Conservation (phyloP, 2,329 filamentous ascomycete genomes). For the Elsinoe australis region DNA sequence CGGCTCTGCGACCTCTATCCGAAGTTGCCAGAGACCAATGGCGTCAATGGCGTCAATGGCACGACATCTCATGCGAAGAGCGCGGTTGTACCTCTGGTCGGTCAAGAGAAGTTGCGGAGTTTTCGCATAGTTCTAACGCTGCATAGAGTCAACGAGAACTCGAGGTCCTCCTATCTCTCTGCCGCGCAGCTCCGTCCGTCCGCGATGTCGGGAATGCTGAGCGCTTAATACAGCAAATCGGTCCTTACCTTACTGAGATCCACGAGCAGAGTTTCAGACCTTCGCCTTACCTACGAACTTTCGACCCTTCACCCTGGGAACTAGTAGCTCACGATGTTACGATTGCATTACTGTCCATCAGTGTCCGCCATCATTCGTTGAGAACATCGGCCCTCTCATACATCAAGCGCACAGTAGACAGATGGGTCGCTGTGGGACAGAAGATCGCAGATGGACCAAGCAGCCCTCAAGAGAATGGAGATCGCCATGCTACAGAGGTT, state of each 20-base stretch:
- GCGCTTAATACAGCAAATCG: constrained; percentile 68
- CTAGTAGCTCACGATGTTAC: constrained; percentile 71
- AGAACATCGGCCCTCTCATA: constrained; percentile 58
- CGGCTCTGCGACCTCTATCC: constrained; percentile 35
- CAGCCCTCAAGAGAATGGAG: constrained; percentile 1
- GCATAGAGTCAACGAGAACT: constrained; percentile 84
- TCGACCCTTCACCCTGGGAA: constrained; percentile 86
- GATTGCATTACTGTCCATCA: constrained; percentile 71
- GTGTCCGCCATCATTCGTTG: constrained; percentile 61
- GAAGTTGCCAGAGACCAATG: constrained; percentile 20
- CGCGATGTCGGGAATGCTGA: constrained; percentile 64
- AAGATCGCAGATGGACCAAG: constrained; percentile 35
- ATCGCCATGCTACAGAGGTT: constrained; percentile 37
- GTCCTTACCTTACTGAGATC: constrained; percentile 77
- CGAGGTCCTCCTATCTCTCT: constrained; percentile 83
- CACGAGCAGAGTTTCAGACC: constrained; percentile 69
- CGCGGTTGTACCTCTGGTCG: constrained; percentile 34
- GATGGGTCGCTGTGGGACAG: constrained; percentile 57
- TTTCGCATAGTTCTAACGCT: not conserved
- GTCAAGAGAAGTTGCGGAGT: constrained; percentile 1
- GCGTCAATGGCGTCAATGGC: constrained; percentile 17
- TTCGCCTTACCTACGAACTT: constrained; percentile 72
- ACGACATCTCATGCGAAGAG: constrained; percentile 15
- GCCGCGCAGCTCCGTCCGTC: constrained; percentile 76
- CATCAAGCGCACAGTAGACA: constrained; percentile 64